Base-by-base conservation (phyloP, 306 rosid species). In the Senna siamea region DNA sequence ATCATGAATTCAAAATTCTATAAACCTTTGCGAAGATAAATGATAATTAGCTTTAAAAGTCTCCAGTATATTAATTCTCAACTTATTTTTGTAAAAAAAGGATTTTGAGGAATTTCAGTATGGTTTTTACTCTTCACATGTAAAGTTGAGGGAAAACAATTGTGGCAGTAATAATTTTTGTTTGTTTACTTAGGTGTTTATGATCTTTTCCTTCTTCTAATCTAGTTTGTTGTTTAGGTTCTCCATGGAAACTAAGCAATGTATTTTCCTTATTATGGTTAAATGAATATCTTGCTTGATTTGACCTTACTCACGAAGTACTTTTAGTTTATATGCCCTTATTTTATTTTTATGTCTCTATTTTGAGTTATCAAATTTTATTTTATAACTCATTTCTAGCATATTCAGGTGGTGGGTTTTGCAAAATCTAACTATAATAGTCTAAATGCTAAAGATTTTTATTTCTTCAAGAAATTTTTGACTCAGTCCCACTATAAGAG, bases 401-500 rank as follows among this genome's bases (percentile, higher is more conserved):
- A 70, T 72, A 76, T 80, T 81, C 92, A 89, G 97, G 85, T 66
- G 28, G 80, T 32, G 57, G 79, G 62, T 60, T 63, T 54, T 51
- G 67, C 79, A 56, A 51, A 74, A 67, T 60, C 79, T 71, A 66
- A 43, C 79, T 54, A 75, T 1, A 20, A 66, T 44, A 59, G 17
- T 32, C 52, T 58, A 59, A 50, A 43, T 22, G 71, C 8, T 14
- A 66, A 81, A 48, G 28, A 74, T n/a, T 76, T 69, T 77, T 71
- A 73, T 72, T 71, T 75, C 51, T 60, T 13, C 34, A 77, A 72
- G 66, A 79, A 78, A 20, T 87, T 75, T 77, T 66, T 91, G 59
- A 80, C 88, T 87, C 83, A 79, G 51, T 86, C 91, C 32, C 91
- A 91, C 73, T 86, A 14, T 73, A 85, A 78, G 40, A 82, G 70